These are phyloP conservation scores for Sphagnum tenellum DNA, from an alignment of 225 moss, liverwort and hornwort genomes.

Conservation along the genomic window DNA sequence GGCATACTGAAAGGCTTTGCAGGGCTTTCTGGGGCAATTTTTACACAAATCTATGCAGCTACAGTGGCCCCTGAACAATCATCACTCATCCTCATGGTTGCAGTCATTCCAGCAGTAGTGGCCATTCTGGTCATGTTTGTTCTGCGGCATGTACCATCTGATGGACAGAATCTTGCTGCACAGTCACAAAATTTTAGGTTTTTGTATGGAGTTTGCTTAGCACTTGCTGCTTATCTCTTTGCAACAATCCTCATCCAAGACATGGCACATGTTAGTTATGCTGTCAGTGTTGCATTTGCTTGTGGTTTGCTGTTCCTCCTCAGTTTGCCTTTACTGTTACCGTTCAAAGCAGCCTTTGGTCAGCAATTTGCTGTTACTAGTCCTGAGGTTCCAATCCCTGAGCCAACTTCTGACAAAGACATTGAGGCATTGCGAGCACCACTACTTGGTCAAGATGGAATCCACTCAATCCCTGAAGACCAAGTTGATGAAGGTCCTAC, in stretches of 20 bases:
- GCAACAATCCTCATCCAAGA: constrained; percentile 57
- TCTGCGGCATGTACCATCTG: constrained; percentile 41
- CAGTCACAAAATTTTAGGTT: constrained; percentile 60
- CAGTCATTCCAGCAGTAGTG: constrained; percentile 62
- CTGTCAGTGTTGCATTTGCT: constrained; percentile 28
- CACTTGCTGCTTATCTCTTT: constrained; percentile 63
- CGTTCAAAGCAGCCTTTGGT: constrained; percentile 13
- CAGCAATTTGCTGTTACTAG: constrained; percentile 5
- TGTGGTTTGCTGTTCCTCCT: constrained; percentile 51
- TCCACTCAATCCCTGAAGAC: constrained; percentile 8
- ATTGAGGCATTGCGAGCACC: constrained; percentile 33
- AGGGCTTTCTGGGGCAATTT: constrained; percentile 86
- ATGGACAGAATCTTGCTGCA: constrained; percentile 19
- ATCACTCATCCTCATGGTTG: constrained; percentile 77
- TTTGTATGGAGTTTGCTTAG: constrained; percentile 58
- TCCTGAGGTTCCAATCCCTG: constrained; percentile 8
- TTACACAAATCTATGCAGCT: constrained; percentile 69
- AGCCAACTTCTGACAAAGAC: constrained; percentile 13
- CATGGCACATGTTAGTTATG: constrained; percentile 7
- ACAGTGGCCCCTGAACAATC: constrained; percentile 81
- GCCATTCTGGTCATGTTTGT: constrained; percentile 55
- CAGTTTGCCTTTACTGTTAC: constrained; percentile 41
- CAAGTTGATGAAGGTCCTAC: constrained; percentile 1
- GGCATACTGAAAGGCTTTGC: constrained; percentile 89
- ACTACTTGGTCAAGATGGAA: constrained; percentile 31